Base-by-base conservation (phyloP, 306 rosid genomes). In the Prunus davidiana region DNA sequence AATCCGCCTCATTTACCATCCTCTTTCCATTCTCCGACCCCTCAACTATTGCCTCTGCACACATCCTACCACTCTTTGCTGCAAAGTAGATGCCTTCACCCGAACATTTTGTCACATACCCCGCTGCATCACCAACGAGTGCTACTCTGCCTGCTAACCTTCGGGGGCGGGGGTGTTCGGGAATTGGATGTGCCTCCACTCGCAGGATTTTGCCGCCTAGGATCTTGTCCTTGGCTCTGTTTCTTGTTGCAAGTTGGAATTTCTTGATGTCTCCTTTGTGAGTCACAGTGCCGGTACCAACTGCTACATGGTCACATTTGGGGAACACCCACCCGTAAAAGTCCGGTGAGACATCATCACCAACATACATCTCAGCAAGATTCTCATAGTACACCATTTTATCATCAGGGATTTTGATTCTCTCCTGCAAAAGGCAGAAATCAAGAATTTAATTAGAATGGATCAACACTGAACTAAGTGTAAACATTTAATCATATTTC, bases 251-350 rank as follows among this genome's bases (percentile, higher is more conserved):
- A 14, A 92, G 86, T 63, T 96, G 99, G 87, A 96, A 96, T 79
- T 96, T 96, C 88, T 96, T 96, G 87, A 96, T 96, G 93, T 96
- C 97, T 54, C 93, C 96, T 69, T 96, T 96, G 92, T 92, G 98
- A 22, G 99, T 95, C 72, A 95, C 99, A 0, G 99, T 95, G 13
- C 99, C 98, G 0, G 99, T 95, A 34, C 99, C 99, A 4, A 95
- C 99, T 9, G 99, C 99, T 20, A 95, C 99, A 16, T 95, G 99
- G 82, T 95, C 99, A 60, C 96, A 92, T 79, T 95, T 95, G 0
- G 99, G 99, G 83, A 95, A 95, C 27, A 95, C 99, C 99, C 99
- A 95, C 0, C 99, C 97, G 2, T 92, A 95, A 77, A 95, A 95
- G 84, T 95, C 99, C 0, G 97, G 99, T 0, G 99, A 95, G n/a